A percentile compares a stretch with the other conserved stretches of the same genome.
These are phyloP conservation scores for Coniochaeta hoffmannii DNA, from an alignment of 2,329 filamentous ascomycete genomes.

Conservation along the genomic window DNA sequence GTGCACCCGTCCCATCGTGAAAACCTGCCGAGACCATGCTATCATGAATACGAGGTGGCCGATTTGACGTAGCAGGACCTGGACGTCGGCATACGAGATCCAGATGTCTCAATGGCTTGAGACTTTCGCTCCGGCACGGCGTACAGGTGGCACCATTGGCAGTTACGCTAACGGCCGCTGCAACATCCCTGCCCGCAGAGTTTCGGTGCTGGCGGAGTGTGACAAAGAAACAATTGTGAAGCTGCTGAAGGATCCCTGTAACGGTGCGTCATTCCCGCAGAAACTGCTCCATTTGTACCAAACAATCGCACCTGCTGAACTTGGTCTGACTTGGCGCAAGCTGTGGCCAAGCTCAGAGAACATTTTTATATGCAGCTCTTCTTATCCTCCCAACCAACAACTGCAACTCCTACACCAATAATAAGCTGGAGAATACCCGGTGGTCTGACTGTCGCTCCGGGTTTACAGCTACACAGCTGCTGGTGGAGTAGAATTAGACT, in stretches of 20 bases:
- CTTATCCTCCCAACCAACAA: neutral
- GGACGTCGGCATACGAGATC: too few relatives aligned
- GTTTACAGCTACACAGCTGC: neutral
- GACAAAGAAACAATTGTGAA: neutral
- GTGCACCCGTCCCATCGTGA: neutral
- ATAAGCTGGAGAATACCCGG: neutral
- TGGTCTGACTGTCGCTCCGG: neutral
- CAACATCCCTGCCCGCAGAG: neutral
- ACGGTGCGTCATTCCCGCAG: slow-evolving; percentile 2
- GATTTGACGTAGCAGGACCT: too few relatives aligned
- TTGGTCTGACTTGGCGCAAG: neutral
- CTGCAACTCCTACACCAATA: neutral
- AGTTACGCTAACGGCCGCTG: neutral
- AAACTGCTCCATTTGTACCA: neutral
- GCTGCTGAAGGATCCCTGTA: neutral
- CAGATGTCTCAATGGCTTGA: neutral
- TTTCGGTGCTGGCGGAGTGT: neutral
- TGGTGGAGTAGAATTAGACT: neutral
- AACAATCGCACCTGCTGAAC: neutral
- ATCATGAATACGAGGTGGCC: neutral
- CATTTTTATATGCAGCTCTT: neutral
- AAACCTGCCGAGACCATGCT: neutral
- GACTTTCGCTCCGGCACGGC: neutral
- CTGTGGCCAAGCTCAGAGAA: neutral
- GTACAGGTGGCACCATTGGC: neutral